Evolutionary conservation across 1,139 yeast species (phyloP).

Genomic region (Arxiozyma bovina): DNA sequence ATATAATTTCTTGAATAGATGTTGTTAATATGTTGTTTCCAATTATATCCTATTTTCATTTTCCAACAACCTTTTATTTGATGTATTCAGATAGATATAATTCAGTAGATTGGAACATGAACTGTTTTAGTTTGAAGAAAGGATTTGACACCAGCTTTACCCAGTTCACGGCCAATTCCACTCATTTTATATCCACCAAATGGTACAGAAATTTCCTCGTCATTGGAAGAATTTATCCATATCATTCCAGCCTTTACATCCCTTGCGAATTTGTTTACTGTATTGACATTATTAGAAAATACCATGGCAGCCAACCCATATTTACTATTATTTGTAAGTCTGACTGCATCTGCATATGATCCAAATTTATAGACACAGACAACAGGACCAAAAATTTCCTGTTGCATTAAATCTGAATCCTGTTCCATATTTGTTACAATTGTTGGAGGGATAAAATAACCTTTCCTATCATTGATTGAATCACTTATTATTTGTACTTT

Average conservation of each 20-base stretch:
- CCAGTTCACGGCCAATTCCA: constrained; percentile 84
- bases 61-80: neutral
- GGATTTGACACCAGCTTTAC: constrained; percentile 67
- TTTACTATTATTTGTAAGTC: constrained; percentile 59
- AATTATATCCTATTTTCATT: neutral
- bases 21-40: neutral
- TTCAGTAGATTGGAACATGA: constrained; percentile 39
- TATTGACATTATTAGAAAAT: constrained; percentile 56
- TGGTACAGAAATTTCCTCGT: constrained; percentile 66
- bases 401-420: constrained; percentile 50
- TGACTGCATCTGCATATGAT: constrained; percentile 63
- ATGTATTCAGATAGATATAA: constrained; percentile 22
- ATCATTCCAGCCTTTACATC: constrained; percentile 72
- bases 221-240: constrained; percentile 80
- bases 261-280: constrained; percentile 54
- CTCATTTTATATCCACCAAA: constrained; percentile 78
- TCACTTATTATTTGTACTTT: neutral
- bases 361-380: constrained; percentile 65
- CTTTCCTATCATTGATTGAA: constrained; percentile 32
- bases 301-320: constrained; percentile 79
- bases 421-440: constrained; percentile 55
- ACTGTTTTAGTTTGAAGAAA: constrained; percentile 78
- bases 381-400: constrained; percentile 91
- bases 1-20: neutral
- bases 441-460: constrained; percentile 62